Evolutionary conservation across 805 yeast species (phyloP), one percentile per base, ranked within the genome.

Genomic region (Yamadazyma nakazawae): DNA sequence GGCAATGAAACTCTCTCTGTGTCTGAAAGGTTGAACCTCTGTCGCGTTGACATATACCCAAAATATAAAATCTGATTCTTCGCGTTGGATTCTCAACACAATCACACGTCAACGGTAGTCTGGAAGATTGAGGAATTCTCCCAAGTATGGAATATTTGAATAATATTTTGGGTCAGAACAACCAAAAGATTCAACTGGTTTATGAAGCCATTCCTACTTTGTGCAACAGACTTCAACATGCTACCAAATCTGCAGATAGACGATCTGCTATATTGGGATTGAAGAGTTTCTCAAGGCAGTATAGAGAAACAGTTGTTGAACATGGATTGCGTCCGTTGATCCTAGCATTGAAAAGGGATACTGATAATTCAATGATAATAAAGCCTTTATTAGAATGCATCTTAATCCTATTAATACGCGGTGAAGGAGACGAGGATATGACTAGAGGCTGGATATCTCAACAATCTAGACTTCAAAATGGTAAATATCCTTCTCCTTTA

Each of bases 251-350:
- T 2, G 81, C 86, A 25, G 99, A 94, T 66, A 75, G 97, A 51
- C 72, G 96, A 45, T 92, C 97, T 1, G 98, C 98, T 0, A 87
- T 92, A 3, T 73, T 92, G 32, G 92, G 96, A 0, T 71, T 94
- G 52, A 91, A 92, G 60, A 87, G 95, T 36, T 90, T 89, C 62
- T 81, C 95, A 49, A 75, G 97, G 46, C 88, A 89, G 56, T 89
- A 85, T 62, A 72, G 99, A 50, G 99, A 94, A 64, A 74, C 84
- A 2, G 97, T 94, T 1, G 88, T 91, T 39, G 95, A 96, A 31
- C 80, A 84, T 49, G 97, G 96, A 2, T 70, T 91, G 30, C 74
- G 89, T 47, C 87, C 90, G 0, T 68, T 94, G 43, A 75, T 94
- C 13, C 63, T 71, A 19, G 81, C 91, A 0, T 67, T 94, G 42